Evolutionary conservation across 2,329 filamentous ascomycete species (phyloP), one percentile per base, ranked within the genome.

Genomic region (Sporothrix pallida): DNA sequence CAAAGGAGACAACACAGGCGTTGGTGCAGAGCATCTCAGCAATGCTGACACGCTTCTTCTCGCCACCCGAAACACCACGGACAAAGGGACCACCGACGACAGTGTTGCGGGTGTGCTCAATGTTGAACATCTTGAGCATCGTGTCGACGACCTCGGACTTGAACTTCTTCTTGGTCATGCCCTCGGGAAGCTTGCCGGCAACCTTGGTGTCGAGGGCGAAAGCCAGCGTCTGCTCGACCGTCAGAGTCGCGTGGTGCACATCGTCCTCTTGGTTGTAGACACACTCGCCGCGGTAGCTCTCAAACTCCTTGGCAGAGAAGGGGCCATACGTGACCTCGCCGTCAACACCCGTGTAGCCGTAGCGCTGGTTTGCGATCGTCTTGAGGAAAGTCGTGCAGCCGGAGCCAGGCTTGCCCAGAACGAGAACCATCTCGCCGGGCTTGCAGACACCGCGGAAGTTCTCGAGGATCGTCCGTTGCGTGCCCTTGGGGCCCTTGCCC

Each of bases 121-220:
- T 97, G 80, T 95, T 96, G 86, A 97, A 97, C 92, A 97, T 96
- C 79, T 93, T 93, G 70, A 97, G 85, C 74, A 97, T 86, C 78
- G 91, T 88, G 20, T 89, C 87, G 75, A 95, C 86, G 73, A 97
- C 90, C 77, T 90, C 89, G 69, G 92, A 86, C 83, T 95, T 95
- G 84, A 95, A 95, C 52, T 73, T 56, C n/a, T 54, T 12, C 67
- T 92, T 92, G 54, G 88, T 90, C 77, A 96, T 87, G 26, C 93
- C 93, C 3, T 87, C 88, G 0, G 93, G 92, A 65, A 93, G 87
- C 81, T 95, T 94, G 17, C 92, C 91, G 6, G 95, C 94, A 15
- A 93, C 91, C 82, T 97, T 97, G 46, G 91, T 93, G 79, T 96
- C 92, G 3, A 97, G 84, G 0, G 94, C 94, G 79, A 97, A 97